Base-by-base conservation (phyloP, 371 early-diverging fungal genomes). In the Mortierella sp. region DNA sequence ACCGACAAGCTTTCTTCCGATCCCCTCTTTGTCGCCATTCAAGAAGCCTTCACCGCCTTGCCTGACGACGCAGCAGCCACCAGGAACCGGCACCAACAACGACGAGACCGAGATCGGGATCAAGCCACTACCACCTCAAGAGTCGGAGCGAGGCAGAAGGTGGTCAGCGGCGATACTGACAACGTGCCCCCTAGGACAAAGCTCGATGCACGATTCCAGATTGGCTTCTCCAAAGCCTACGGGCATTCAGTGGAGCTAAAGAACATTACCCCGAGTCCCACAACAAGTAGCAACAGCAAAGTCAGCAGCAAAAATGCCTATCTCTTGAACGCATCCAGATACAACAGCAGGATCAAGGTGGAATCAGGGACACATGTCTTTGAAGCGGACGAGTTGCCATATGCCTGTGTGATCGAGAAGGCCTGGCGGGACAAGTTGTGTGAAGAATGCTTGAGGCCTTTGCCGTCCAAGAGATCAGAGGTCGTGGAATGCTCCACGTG, bases 311-410 rank as follows among this genome's bases (percentile, higher is more conserved):
- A 41, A 3, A 41, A 6, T 3, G 16, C 6, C 41, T 12, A 6
- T 16, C 6, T 6, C 16, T 41, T 16, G 3, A 29, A 19, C 29
- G 48, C 47, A 27, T 39, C 31, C 10, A 53, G 49, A 12, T 16
- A 41, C 41, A 41, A 17, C 17, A 41, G 16, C 3, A 16, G 12
- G 41, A 41, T 10, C 12, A 66, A 46, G 49, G 31, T 73, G 12
- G 64, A 67, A 31, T 67, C 74, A 17, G 74, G 74, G 1, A 63
- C 74, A 0, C 60, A 49, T 45, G 31, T 76, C 29, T 58, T 69
- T 44, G 51, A 53, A 21, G 14, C 21, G 21, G 67, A 63, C 40
- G 77, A 76, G 43, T 40, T 64, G 45, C 77, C 77, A 0, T 76
- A 76, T 31, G 69, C 77, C 3, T 57, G 65, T 27, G 57, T 69